Conservation (phyloP, 352 stramenopile species). For the Achlya hypogyna region DNA sequence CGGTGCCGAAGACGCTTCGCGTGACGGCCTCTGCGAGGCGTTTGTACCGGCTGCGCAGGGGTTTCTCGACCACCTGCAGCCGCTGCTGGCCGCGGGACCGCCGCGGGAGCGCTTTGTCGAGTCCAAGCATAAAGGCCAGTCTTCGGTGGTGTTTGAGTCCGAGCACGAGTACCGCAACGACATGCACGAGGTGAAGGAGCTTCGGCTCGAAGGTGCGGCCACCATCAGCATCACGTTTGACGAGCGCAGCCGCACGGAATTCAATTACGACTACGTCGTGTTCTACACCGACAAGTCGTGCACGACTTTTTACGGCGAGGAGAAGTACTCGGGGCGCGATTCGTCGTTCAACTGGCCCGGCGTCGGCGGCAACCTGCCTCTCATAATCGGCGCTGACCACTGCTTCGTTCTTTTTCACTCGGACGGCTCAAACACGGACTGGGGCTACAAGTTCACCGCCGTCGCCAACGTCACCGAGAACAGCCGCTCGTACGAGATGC, state of each 20-base stretch:
- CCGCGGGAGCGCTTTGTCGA: slow-evolving; percentile 23
- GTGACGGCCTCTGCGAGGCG: slow-evolving; percentile 5
- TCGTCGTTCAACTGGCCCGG: slow-evolving; percentile 72
- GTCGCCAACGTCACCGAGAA: slow-evolving; percentile 54
- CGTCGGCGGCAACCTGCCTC: slow-evolving; percentile 42
- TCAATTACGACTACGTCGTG: slow-evolving; percentile 84
- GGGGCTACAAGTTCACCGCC: slow-evolving; percentile 71
- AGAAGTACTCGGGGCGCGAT: slow-evolving; percentile 72
- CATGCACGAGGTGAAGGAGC: slow-evolving; percentile 51
- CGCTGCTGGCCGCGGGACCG: slow-evolving; percentile 25
- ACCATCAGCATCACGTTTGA: slow-evolving; percentile 80
- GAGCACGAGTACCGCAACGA: slow-evolving; percentile 77
- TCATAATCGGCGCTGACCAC: slow-evolving; percentile 68
- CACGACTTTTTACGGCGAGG: slow-evolving; percentile 48
- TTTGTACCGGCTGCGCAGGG: slow-evolving; percentile 20
- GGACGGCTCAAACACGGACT: slow-evolving; percentile 77
- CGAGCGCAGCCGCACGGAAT: slow-evolving; percentile 59
- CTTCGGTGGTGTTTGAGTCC: slow-evolving; percentile 52
- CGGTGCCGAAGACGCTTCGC: slow-evolving; percentile 10
- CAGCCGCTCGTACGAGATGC: slow-evolving; percentile 38
- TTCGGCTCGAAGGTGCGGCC: slow-evolving; percentile 63
- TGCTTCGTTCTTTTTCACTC: slow-evolving; percentile 80
- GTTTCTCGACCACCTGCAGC: slow-evolving; percentile 32
- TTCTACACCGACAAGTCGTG: slow-evolving; percentile 70
- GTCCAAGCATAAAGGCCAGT: background rate